Conservation (phyloP, 2,329 filamentous ascomycete species). For the Neonectria neomacrospora region DNA sequence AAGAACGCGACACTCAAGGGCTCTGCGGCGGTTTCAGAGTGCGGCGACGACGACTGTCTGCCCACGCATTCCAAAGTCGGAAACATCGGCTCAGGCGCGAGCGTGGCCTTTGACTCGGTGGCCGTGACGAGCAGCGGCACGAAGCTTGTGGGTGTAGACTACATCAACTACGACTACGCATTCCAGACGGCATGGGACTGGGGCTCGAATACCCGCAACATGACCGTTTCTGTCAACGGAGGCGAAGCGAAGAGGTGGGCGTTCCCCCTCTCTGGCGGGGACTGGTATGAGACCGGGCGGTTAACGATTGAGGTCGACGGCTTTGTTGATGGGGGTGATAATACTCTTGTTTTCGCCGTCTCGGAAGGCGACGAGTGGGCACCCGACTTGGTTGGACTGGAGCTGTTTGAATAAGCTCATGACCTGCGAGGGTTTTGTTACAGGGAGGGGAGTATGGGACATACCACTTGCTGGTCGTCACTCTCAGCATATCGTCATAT, state of each 20-base stretch:
- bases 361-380: conserved; percentile 46
- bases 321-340: conserved; percentile 54
- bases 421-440: not conserved
- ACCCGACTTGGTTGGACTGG: conserved; percentile 58
- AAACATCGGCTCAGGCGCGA: conserved; percentile 49
- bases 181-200: conserved; percentile 54
- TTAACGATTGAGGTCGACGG: conserved; percentile 58
- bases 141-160: conserved; percentile 59
- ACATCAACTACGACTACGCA: conserved; percentile 63
- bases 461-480: too few species aligned
- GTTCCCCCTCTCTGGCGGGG: conserved; percentile 60
- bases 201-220: conserved; percentile 61
- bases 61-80: conserved; percentile 57
- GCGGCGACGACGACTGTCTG: conserved; percentile 52
- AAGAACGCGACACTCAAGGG: conserved; percentile 51
- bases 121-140: conserved; percentile 44
- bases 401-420: conserved; percentile 34
- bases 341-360: conserved; percentile 51
- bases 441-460: not conserved
- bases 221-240: conserved; percentile 61
- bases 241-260: conserved; percentile 56
- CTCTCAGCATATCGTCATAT: not conserved
- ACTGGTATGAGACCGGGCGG: conserved; percentile 62
- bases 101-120: conserved; percentile 51
- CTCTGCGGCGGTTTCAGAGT: conserved; percentile 49